phyloP scores from a whole-genome alignment of 202 grass and related monocot genomes.

The Brachypodium distachyon region DNA sequence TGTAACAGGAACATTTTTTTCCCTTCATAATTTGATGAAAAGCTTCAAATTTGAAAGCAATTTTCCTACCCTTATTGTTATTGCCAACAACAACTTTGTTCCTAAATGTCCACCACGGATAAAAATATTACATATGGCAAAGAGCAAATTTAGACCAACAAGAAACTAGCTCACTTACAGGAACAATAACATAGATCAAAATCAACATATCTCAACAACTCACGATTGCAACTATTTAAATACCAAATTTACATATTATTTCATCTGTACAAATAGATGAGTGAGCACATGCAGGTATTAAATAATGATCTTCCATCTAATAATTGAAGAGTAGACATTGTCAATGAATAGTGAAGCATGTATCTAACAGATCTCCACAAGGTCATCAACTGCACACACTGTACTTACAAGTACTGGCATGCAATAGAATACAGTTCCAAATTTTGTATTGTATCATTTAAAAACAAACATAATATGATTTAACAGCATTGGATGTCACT shows the following conservation, averaged over 20 bases:
- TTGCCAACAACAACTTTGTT: neutral
- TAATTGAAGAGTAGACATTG: neutral
- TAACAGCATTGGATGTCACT: neutral
- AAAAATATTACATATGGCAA: neutral
- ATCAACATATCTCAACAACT: neutral
- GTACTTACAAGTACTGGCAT: neutral
- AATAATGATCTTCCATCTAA: neutral
- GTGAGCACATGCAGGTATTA: neutral
- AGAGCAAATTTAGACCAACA: neutral
- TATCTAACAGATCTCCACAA: neutral
- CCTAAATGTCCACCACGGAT: neutral
- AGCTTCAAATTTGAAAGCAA: neutral
- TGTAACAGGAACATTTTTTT: neutral
- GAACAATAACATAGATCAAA: neutral
- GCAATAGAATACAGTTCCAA: neutral
- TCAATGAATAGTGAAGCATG: neutral
- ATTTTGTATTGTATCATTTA: neutral
- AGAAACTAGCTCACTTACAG: neutral
- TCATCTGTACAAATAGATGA: neutral
- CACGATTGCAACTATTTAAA: neutral
- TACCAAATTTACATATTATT: neutral
- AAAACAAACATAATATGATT: neutral
- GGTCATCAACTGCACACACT: neutral
- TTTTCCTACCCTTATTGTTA: neutral
- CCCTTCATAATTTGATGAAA: neutral